A percentile compares a stretch with the other conserved stretches of the same genome.
These are phyloP conservation scores for Amaranthus palmeri DNA, from an alignment of 148 eudicot species.

Conservation along the genomic window DNA sequence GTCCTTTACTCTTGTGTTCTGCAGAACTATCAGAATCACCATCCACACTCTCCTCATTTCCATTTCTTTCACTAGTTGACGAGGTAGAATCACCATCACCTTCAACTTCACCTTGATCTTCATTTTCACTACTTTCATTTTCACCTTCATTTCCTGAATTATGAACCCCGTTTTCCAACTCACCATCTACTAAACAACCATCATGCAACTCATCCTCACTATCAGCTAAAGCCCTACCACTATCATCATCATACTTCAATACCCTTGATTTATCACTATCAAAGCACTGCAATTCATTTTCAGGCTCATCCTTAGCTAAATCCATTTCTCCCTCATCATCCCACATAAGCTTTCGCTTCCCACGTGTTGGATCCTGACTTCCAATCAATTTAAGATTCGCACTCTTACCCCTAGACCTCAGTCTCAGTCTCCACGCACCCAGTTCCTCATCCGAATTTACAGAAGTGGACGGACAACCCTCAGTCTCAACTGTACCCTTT, in stretches of 20 bases:
- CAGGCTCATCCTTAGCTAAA: slow-evolving; percentile 17
- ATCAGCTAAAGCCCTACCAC: slow-evolving; percentile 41
- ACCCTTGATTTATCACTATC: slow-evolving; percentile 38
- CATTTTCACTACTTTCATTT: slow-evolving; percentile 20
- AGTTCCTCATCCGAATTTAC: slow-evolving; percentile 40
- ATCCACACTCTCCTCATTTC: slow-evolving; percentile 29
- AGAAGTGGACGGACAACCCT: slow-evolving; percentile 28
- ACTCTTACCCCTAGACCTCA: slow-evolving; percentile 49
- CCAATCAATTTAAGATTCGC: slow-evolving; percentile 20
- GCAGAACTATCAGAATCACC: slow-evolving; percentile 11
- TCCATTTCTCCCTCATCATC: slow-evolving; percentile 37
- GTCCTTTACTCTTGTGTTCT: slow-evolving; percentile 27
- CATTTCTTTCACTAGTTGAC: slow-evolving; percentile 16
- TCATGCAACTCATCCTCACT: slow-evolving; percentile 33
- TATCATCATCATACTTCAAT: slow-evolving; percentile 44
- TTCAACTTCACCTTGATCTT: slow-evolving; percentile 7
- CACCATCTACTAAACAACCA: slow-evolving; percentile 28
- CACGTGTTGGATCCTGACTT: slow-evolving; percentile 30
- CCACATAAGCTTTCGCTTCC: slow-evolving; percentile 59
- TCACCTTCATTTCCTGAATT: slow-evolving; percentile 27
- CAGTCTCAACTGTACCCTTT: slow-evolving; percentile 30
- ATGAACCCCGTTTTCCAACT: slow-evolving; percentile 25
- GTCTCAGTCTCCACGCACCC: slow-evolving; percentile 53
- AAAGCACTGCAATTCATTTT: slow-evolving; percentile 22
- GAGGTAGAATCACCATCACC: slow-evolving; percentile 26